Evolutionary conservation across 2,329 filamentous ascomycete genomes (phyloP), one percentile per base, ranked within the genome.

Genomic region (Clarireedia homoeocarpa): DNA sequence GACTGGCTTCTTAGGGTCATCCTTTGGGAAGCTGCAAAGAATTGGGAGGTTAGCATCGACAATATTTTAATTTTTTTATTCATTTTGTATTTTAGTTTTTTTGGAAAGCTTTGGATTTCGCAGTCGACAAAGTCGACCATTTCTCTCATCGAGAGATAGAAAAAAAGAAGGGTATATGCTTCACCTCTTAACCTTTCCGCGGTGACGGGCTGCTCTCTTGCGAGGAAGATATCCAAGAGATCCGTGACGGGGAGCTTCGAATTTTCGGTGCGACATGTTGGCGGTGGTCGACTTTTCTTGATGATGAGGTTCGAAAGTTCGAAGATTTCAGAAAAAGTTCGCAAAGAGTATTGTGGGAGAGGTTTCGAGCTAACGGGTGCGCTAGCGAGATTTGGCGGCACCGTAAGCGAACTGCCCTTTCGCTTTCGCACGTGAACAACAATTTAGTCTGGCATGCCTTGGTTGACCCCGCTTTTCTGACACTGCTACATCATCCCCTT

Each of bases 1-100:
- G 77, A 96, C 90, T 72, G 91, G 89, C 87, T 97, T 95, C 89
- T 97, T 97, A 73, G 91, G 82, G 84, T 99, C 91, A 89, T 99
- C 94, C 88, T 97, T 97, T 74, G 94, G 94, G 86, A 99, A 99
- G 79, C 90, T 67, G 56, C 60, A 62, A 10, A 46, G 2, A 27
- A 55, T 45, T 23, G 23, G 39, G 6, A 42, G 36, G 50, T 56
- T 48, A 56, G 55, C n/a, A 51, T 53, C 34, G 48, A n/a, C 3
- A 17, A 44, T 20, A 46, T 9, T 48, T 26, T 2, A 17, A 34
- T 1, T 9, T 23, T 20, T 20, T 3, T 20, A 20, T 20, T 20
- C 20, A 20, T 20, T 20, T 20, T 20, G 20, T 20, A 20, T 20
- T 20, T 20, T 20, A 20, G 20, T 20, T 20, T 34, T 34, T n/a